Evolutionary conservation across 208 protist species (phyloP).

Genomic region (Porcisia hertigi): DNA sequence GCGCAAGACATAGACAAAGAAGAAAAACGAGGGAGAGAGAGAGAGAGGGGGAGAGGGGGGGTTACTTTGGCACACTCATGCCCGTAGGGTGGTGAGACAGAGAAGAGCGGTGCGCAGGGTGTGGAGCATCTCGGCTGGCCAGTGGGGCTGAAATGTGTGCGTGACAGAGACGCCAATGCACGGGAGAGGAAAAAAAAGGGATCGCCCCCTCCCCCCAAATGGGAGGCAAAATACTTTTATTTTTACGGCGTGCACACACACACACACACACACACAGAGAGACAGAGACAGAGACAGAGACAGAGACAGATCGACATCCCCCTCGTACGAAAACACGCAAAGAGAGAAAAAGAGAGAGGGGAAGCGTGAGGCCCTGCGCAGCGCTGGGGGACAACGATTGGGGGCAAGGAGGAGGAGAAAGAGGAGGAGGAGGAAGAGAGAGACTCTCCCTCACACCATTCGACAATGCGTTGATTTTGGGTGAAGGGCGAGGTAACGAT

Average conservation of each 20-base stretch:
- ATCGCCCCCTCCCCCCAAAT: no score
- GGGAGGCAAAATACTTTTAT: no score
- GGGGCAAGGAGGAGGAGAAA: no score
- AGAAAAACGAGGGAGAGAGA: not conserved
- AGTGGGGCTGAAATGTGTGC: not conserved
- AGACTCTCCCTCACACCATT: not conserved
- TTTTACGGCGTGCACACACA: not conserved
- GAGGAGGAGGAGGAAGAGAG: not conserved
- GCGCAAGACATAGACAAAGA: not conserved
- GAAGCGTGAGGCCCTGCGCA: not conserved
- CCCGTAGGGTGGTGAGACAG: not conserved
- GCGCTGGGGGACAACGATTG: not conserved
- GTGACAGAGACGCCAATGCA: not conserved
- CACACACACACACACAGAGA: no score
- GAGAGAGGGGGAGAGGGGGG: conserved; percentile 4
- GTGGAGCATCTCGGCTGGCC: not conserved
- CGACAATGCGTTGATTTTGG: not conserved
- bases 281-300: no score
- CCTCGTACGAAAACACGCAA: no score
- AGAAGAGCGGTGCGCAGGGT: not conserved
- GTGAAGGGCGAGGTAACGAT: not conserved
- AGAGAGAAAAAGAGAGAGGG: not conserved
- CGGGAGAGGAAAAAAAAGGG: not conserved
- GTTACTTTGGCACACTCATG: conserved; percentile 4
- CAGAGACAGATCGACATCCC: no score